Base-by-base conservation (phyloP, 805 yeast genomes). In the Cyberlindnera galapagoensis region DNA sequence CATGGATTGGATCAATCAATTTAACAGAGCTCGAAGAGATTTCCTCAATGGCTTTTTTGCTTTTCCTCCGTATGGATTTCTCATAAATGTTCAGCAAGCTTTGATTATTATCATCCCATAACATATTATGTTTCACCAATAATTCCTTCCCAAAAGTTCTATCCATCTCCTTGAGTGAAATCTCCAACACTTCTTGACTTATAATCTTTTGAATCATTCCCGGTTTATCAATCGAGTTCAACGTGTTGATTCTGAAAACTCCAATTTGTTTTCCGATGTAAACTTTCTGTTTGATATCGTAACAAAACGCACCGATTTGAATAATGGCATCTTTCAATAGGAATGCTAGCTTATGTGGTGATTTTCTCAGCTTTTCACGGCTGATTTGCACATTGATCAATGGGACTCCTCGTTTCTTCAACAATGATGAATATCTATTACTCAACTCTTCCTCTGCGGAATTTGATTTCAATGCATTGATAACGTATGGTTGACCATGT, bases 101-200 rank as follows among this genome's bases (percentile, higher is more conserved):
- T 49, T 81, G 88, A 21, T 94, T 94, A 54, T 87, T 87, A 52
- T 88, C 95, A 6, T 94, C 92, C 97, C 97, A 88, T 17, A 88
- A 59, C 17, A 78, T 71, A 41, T 86, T 80, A 44, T 86, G 94
- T 18, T 76, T 76, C 11, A 67, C 60, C 49, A 73, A 62, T n/a
- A 85, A 59, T 6, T 73, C 80, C 14, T 65, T 44, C 1, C 63
- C 58, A 5, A 60, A 42, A 9, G 54, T 37, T 21, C 62, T 64
- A 2, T 60, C 58, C 35, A 80, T 70, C 34, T 64, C 69, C 9
- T 45, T 38, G 13, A 62, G 46, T 7, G 63, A 60, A 24, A 53
- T 34, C 14, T 59, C 62, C 22, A 92, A 49, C 3, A 85, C 83
- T 33, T 76, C 79, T 42, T 70, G 70, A 20, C 88, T 80, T 3